These are phyloP conservation scores for Sextonia rubra DNA, from an alignment of 164 flowering plant genomes.

Conservation along the genomic window DNA sequence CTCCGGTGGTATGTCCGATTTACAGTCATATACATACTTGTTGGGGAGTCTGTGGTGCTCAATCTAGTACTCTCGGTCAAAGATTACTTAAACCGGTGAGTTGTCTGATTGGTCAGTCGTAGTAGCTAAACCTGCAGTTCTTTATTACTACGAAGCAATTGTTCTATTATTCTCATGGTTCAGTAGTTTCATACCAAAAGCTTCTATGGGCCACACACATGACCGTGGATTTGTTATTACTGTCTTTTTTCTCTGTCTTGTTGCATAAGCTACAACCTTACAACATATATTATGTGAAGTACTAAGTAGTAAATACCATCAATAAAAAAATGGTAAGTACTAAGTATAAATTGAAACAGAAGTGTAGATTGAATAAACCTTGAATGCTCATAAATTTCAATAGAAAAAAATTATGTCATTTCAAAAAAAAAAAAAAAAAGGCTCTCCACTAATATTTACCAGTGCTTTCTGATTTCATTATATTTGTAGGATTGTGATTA, in stretches of 20 bases:
- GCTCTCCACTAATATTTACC: too few species aligned
- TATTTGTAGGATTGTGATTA: too few species aligned
- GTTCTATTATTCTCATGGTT: constrained; percentile 4
- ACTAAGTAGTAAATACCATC: too few species aligned
- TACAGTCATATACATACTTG: constrained; percentile 66
- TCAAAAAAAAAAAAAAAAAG: too few species aligned
- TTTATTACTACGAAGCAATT: background rate
- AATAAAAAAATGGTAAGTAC: too few species aligned
- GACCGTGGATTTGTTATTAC: background rate
- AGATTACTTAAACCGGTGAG: constrained; percentile 53
- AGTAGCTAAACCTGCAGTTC: background rate
- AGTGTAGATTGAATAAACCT: too few species aligned
- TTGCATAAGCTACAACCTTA: too few species aligned
- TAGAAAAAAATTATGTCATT: too few species aligned
- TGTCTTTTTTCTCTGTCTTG: background rate
- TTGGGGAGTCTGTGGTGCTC: constrained; percentile 76
- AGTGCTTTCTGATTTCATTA: too few species aligned
- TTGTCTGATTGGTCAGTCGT: constrained; percentile 3
- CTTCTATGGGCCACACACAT: background rate
- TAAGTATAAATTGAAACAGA: too few species aligned
- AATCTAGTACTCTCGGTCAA: constrained; percentile 61
- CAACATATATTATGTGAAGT: too few species aligned
- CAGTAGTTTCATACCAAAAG: background rate
- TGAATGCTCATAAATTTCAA: too few species aligned
- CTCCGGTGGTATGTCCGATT: constrained; percentile 90